A percentile compares a stretch with the other conserved stretches of the same genome.
phyloP scores from a whole-genome alignment of 2,329 filamentous ascomycete species.

The Thelonectria discophora region DNA sequence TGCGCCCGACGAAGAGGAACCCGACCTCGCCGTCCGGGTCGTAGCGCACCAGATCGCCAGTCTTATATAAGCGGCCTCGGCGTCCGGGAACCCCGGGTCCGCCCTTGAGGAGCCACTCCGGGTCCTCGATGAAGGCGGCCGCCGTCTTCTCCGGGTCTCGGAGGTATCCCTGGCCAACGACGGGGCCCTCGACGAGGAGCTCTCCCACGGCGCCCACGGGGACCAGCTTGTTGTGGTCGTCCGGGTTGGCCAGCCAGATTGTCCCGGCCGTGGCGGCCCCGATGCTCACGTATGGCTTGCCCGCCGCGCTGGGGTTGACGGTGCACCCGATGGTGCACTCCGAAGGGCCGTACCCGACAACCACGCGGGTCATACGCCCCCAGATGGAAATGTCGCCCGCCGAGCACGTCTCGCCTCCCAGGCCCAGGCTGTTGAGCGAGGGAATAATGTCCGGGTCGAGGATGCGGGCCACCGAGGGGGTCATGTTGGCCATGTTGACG shows the following conservation, averaged over 20 bases:
- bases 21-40: slow-evolving; percentile 61
- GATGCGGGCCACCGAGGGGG: slow-evolving; percentile 59
- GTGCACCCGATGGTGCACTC: slow-evolving; percentile 64
- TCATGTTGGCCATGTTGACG: slow-evolving; percentile 60
- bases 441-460: slow-evolving; percentile 56
- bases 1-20: slow-evolving; percentile 68
- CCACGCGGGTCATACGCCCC: slow-evolving; percentile 56
- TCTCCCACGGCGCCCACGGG: slow-evolving; percentile 61
- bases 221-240: slow-evolving; percentile 56
- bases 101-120: slow-evolving; percentile 59
- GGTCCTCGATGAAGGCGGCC: slow-evolving; percentile 65
- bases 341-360: slow-evolving; percentile 63
- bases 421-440: slow-evolving; percentile 56
- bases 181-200: slow-evolving; percentile 64
- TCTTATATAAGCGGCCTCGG: slow-evolving; percentile 63
- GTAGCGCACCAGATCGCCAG: slow-evolving; percentile 67
- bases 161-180: slow-evolving; percentile 70
- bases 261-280: slow-evolving; percentile 58
- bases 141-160: slow-evolving; percentile 66
- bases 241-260: slow-evolving; percentile 62
- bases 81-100: slow-evolving; percentile 48
- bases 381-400: slow-evolving; percentile 58
- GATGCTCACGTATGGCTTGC: slow-evolving; percentile 53
- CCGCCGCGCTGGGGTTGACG: slow-evolving; percentile 51
- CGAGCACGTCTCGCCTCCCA: slow-evolving; percentile 64